A percentile compares a stretch with the other conserved stretches of the same genome.
phyloP scores from a whole-genome alignment of 345 rosid genomes.

The Zanthoxylum bungeanum region DNA sequence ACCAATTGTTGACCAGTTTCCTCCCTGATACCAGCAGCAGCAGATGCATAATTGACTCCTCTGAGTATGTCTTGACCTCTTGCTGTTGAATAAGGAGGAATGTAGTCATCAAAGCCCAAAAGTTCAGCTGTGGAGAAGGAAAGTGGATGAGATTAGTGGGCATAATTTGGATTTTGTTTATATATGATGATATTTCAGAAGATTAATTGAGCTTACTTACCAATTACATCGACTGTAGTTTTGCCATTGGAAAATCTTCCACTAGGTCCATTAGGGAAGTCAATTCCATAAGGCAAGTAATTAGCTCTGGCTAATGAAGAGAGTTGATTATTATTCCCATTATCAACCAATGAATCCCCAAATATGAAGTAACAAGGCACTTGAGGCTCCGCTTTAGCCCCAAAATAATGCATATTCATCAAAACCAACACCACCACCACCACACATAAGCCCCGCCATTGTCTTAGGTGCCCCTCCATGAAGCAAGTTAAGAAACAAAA shows the following conservation, averaged over 20 bases:
- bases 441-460: conserved; percentile 23
- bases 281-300: conserved; percentile 83
- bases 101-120: conserved; percentile 57
- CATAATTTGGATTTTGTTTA: too few species aligned
- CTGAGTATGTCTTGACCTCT: conserved; percentile 49
- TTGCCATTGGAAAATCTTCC: conserved; percentile 79
- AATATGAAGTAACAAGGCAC: conserved; percentile 84
- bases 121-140: conserved; percentile 3
- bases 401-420: conserved; percentile 9
- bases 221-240: conserved; percentile 72
- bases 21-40: conserved; percentile 82
- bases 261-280: conserved; percentile 63
- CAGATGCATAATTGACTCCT: conserved; percentile 86
- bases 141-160: too few species aligned
- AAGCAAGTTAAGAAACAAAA: neutral
- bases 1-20: conserved; percentile 87
- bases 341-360: conserved; percentile 93
- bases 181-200: too few species aligned
- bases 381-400: conserved; percentile 43
- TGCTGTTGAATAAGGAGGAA: conserved; percentile 51
- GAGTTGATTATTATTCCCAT: conserved; percentile 80
- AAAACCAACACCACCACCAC: conserved; percentile 12
- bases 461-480: conserved; percentile 34
- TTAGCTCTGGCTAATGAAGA: conserved; percentile 63
- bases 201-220: conserved; percentile 38